A percentile compares a stretch with the other conserved stretches of the same genome.
Conservation (phyloP, 176 grass and related monocot species). For the Triticum dicoccoides region DNA sequence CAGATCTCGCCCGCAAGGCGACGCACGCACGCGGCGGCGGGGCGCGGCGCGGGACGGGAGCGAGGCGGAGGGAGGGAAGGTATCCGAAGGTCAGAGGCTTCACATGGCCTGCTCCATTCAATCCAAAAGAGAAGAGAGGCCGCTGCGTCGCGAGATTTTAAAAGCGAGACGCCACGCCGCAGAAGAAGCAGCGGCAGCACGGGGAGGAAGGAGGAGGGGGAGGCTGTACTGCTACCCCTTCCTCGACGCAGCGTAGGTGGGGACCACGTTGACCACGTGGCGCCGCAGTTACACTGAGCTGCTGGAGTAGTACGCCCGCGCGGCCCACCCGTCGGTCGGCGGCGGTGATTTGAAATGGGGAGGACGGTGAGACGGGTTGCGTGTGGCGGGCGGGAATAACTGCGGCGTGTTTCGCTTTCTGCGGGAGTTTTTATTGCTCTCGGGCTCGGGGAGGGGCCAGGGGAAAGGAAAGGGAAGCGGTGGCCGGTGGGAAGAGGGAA, state of each 20-base stretch:
- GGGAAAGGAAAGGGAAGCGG: background rate
- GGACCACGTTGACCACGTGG: constrained; percentile 11
- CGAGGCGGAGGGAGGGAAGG: constrained; percentile 16
- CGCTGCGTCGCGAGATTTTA: constrained; percentile 57
- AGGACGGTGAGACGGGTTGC: background rate
- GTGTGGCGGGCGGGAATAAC: constrained; percentile 64
- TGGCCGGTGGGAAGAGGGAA: background rate
- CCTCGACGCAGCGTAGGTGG: background rate
- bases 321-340: background rate
- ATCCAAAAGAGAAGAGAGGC: constrained; percentile 52
- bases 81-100: constrained; percentile 63
- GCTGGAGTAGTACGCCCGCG: accelerated
- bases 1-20: constrained; percentile 33
- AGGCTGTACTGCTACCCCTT: constrained; percentile 11
- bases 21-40: background rate
- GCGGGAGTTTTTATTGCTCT: constrained; percentile 3
- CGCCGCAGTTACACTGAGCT: background rate
- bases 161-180: constrained; percentile 50
- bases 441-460: background rate
- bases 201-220: background rate
- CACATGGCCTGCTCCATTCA: constrained; percentile 69
- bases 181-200: background rate
- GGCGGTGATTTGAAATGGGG: constrained; percentile 32
- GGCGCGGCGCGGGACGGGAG: background rate
- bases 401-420: constrained; percentile 33